A percentile compares a stretch with the other conserved stretches of the same genome.
These are phyloP conservation scores for Dictyostelium brefeldianum DNA, from an alignment of 78 protist species.

Conservation along the genomic window DNA sequence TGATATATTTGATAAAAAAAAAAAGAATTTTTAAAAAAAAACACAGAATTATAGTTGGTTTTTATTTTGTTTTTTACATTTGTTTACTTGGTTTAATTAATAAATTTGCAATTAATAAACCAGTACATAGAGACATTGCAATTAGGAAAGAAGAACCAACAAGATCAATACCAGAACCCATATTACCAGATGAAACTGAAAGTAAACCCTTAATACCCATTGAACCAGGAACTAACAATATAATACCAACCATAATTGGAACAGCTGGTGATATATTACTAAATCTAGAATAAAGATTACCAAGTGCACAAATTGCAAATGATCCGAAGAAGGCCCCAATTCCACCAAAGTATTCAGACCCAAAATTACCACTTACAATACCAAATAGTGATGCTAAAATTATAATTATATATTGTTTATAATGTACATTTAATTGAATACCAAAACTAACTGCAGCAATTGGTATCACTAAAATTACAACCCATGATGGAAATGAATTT, in stretches of 20 bases:
- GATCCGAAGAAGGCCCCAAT: conserved; percentile 75
- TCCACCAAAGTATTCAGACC: conserved; percentile 36
- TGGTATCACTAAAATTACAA: conserved; percentile 40
- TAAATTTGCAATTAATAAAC: conserved; percentile 73
- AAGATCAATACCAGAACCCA: conserved; percentile 20
- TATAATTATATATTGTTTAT: conserved; percentile 52
- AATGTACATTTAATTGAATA: conserved; percentile 58
- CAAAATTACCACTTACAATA: conserved; percentile 55
- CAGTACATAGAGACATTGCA: conserved; percentile 34
- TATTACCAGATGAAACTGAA: conserved; percentile 34
- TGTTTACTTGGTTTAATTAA: conserved; percentile 54
- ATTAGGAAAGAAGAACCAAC: conserved; percentile 58
- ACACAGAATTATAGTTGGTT: too few species aligned
- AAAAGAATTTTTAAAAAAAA: too few species aligned
- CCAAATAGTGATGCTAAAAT: conserved; percentile 37
- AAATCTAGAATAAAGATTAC: conserved; percentile 61
- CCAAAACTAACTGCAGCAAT: conserved; percentile 60
- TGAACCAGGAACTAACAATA: conserved; percentile 68
- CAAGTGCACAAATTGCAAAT: conserved; percentile 30
- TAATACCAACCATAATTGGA: conserved; percentile 65
- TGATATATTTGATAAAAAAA: too few species aligned
- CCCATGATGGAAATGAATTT: conserved; percentile 43
- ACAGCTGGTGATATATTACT: conserved; percentile 19
- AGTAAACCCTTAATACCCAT: conserved; percentile 76
- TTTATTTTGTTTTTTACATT: too few species aligned